Evolutionary conservation across 345 rosid genomes (phyloP).

Genomic region (Ricinus communis): DNA sequence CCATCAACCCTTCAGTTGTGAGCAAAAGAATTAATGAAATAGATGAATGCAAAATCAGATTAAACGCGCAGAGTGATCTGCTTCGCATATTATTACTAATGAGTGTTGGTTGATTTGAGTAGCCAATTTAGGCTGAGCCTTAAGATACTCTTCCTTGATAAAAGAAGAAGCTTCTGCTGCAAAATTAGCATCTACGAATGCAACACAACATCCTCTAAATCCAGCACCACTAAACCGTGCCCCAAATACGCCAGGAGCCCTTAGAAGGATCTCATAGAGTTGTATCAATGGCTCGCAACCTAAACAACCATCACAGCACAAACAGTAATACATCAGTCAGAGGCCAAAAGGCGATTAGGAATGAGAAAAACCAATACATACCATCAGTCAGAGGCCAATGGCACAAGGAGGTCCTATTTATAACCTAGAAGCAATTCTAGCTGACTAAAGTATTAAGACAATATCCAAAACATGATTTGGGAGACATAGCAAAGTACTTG

Average conservation of each 20-base stretch:
- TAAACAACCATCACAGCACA: slow-evolving; percentile 18
- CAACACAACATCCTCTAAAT: slow-evolving; percentile 88
- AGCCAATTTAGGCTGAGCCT: slow-evolving; percentile 64
- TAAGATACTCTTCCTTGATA: slow-evolving; percentile 56
- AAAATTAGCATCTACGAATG: slow-evolving; percentile 54
- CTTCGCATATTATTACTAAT: slow-evolving; percentile 65
- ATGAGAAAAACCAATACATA: neutral
- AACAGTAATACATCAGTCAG: neutral
- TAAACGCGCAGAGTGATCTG: slow-evolving; percentile 66
- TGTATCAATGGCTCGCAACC: slow-evolving; percentile 81
- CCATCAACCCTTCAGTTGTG: neutral
- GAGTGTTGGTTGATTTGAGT: slow-evolving; percentile 42
- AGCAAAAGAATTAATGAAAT: neutral
- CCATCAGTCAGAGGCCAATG: neutral
- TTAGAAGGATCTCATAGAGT: slow-evolving; percentile 63
- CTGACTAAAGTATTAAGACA: neutral
- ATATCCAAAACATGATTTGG: neutral
- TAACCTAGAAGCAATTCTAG: neutral
- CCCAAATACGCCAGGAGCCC: slow-evolving; percentile 69
- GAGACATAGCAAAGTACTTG: too few relatives aligned
- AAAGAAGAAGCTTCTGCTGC: slow-evolving; percentile 68
- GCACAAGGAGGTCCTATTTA: neutral
- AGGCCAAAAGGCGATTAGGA: neutral
- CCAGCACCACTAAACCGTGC: slow-evolving; percentile 96
- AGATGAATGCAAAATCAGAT: slow-evolving; percentile 29